These are phyloP conservation scores for Gautieria morchelliformis DNA, from an alignment of 768 basidiomycete genomes.

Conservation along the genomic window DNA sequence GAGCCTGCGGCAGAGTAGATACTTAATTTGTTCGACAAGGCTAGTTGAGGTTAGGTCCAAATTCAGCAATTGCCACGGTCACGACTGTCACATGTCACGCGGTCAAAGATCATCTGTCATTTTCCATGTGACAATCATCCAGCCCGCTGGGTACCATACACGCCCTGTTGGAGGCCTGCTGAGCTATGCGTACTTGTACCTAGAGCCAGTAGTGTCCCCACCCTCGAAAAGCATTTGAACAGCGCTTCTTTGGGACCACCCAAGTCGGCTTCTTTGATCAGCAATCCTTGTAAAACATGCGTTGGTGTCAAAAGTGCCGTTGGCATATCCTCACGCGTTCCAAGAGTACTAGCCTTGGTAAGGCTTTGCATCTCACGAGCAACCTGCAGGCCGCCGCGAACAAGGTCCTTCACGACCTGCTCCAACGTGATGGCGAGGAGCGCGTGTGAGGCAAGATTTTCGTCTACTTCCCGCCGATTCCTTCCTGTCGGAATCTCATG, in stretches of 20 bases:
- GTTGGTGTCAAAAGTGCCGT: constrained; percentile 27
- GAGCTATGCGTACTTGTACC: too few species aligned
- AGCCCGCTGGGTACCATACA: too few species aligned
- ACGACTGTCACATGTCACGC: too few species aligned
- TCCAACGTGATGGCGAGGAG: constrained; percentile 25
- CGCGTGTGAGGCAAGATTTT: constrained; percentile 26
- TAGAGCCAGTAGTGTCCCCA: constrained; percentile 1
- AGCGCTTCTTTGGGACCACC: background rate
- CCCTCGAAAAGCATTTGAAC: constrained; percentile 3
- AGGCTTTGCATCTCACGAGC: constrained; percentile 24
- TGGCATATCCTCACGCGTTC: constrained; percentile 14
- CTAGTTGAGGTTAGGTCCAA: background rate
- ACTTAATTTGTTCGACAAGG: background rate
- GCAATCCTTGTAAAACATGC: constrained; percentile 31
- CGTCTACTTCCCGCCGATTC: constrained; percentile 13
- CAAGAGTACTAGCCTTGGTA: constrained; percentile 11
- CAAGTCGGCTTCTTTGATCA: background rate
- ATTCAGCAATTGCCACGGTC: background rate
- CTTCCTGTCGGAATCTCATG: constrained; percentile 11
- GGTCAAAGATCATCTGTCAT: background rate
- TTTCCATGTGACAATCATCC: too few species aligned
- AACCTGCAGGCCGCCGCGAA: constrained; percentile 24
- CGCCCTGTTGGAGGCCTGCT: too few species aligned
- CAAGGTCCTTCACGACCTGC: constrained; percentile 24
- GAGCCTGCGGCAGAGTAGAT: background rate